phyloP scores from a whole-genome alignment of 441 rosid species.

The Iberis amara region DNA sequence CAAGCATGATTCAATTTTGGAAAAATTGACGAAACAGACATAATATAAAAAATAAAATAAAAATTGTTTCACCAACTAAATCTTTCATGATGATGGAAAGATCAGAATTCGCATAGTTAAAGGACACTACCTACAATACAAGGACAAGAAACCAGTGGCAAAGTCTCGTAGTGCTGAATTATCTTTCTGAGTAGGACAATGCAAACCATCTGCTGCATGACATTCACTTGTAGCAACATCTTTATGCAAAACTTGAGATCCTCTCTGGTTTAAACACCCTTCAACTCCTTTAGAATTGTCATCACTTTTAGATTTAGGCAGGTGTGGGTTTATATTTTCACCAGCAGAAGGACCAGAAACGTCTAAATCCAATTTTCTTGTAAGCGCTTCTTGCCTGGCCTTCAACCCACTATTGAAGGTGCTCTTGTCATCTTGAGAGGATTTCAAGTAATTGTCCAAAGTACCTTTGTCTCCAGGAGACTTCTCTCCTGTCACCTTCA shows the following conservation, averaged over 20 bases:
- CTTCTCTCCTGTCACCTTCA: conserved; percentile 39
- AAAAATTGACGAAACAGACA: conserved; percentile 1
- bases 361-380: conserved; percentile 45
- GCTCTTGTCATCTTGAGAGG: conserved; percentile 39
- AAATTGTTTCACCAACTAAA: conserved; percentile 2
- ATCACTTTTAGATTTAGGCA: conserved; percentile 24
- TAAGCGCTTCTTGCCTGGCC: conserved; percentile 38
- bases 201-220: conserved; percentile 27
- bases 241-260: conserved; percentile 33
- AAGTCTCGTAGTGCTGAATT: conserved; percentile 59
- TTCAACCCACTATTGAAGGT: conserved; percentile 26
- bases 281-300: conserved; percentile 29
- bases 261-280: conserved; percentile 32
- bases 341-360: conserved; percentile 30
- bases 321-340: conserved; percentile 29
- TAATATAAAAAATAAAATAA: background rate
- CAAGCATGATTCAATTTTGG: conserved; percentile 9
- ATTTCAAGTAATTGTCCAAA: conserved; percentile 54
- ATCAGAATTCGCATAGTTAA: background rate
- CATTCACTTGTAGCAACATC: conserved; percentile 30
- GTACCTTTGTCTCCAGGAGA: conserved; percentile 69
- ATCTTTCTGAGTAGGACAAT: conserved; percentile 30
- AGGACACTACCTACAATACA: conserved; percentile 72
- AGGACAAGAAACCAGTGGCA: conserved; percentile 73
- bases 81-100: conserved; percentile 12